Evolutionary conservation across 2,329 filamentous ascomycete species (phyloP).

Genomic region (Colletotrichum caudatum): DNA sequence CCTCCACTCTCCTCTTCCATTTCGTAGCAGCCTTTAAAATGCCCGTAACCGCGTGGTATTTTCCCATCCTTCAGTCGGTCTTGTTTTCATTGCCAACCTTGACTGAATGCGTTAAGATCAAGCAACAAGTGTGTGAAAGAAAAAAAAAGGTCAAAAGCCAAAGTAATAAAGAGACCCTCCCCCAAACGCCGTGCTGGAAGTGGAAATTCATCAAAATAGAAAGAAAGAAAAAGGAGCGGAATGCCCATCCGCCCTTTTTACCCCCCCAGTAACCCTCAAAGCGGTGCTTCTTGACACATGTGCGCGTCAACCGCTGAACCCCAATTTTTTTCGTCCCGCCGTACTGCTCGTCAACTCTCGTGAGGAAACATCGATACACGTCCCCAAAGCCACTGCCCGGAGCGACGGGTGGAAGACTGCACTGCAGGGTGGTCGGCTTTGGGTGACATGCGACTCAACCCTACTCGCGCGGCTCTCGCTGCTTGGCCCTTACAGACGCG

Average conservation of each 20-base stretch:
- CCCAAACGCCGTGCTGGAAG: slow-evolving; percentile 40
- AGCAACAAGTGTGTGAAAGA: slow-evolving; percentile 8
- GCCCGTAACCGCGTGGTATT: slow-evolving; percentile 39
- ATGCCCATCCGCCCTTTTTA: slow-evolving; percentile 17
- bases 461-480: slow-evolving; percentile 1
- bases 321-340: slow-evolving; percentile 4
- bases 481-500: slow-evolving; percentile 8
- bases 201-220: slow-evolving; percentile 41
- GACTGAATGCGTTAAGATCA: slow-evolving; percentile 33
- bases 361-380: slow-evolving; percentile 16
- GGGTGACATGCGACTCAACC: slow-evolving; percentile 4
- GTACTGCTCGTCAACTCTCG: slow-evolving; percentile 19
- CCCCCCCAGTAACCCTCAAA: slow-evolving; percentile 24
- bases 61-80: slow-evolving; percentile 40
- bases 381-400: slow-evolving; percentile 21
- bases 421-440: neutral
- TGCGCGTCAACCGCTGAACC: slow-evolving; percentile 11
- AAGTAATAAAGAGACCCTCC: slow-evolving; percentile 21
- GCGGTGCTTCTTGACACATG: slow-evolving; percentile 18
- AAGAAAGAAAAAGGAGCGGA: slow-evolving; percentile 29
- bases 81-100: slow-evolving; percentile 39
- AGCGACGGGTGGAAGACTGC: neutral
- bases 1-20: neutral
- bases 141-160: neutral
- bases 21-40: slow-evolving; percentile 39